These are phyloP conservation scores for Caulochytrium protostelioides DNA, from an alignment of 371 early-diverging fungal species.

Conservation along the genomic window DNA sequence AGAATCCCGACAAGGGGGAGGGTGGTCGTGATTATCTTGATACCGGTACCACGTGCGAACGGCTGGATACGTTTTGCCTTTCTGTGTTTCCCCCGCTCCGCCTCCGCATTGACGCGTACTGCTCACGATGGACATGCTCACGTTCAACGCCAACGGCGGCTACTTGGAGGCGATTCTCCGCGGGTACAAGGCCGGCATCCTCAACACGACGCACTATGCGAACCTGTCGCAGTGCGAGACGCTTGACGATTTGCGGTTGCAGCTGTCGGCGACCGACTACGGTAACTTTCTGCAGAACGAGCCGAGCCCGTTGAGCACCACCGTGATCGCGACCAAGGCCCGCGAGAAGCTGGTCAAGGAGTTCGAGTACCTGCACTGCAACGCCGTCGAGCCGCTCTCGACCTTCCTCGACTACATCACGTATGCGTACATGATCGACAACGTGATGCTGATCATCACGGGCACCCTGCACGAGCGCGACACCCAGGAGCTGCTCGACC, in stretches of 20 bases:
- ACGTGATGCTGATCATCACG: constrained; percentile 88
- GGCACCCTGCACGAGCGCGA: constrained; percentile 95
- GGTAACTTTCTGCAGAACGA: constrained; percentile 83
- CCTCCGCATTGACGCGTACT: too few relatives aligned
- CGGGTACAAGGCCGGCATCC: constrained; percentile 73
- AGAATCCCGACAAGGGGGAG: too few relatives aligned
- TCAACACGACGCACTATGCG: constrained; percentile 56
- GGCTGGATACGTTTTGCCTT: too few relatives aligned
- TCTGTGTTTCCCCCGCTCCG: too few relatives aligned
- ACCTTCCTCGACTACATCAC: constrained; percentile 91
- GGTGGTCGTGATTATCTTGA: too few relatives aligned
- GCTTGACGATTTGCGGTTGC: constrained; percentile 81
- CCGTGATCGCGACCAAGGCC: constrained; percentile 65
- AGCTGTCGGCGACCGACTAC: constrained; percentile 87
- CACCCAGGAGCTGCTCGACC: constrained; percentile 81
- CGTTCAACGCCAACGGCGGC: constrained; percentile 75
- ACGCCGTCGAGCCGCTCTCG: constrained; percentile 58
- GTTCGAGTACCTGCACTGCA: constrained; percentile 71
- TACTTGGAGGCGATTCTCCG: constrained; percentile 86
- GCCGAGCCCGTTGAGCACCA: constrained; percentile 82
- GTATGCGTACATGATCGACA: constrained; percentile 97
- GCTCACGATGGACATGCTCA: too few relatives aligned
- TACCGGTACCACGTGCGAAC: too few relatives aligned
- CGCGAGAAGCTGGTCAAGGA: constrained; percentile 75
- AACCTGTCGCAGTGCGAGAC: constrained; percentile 95